Conservation (phyloP, 23 red algal species). For the Porphyridium purpureum region DNA sequence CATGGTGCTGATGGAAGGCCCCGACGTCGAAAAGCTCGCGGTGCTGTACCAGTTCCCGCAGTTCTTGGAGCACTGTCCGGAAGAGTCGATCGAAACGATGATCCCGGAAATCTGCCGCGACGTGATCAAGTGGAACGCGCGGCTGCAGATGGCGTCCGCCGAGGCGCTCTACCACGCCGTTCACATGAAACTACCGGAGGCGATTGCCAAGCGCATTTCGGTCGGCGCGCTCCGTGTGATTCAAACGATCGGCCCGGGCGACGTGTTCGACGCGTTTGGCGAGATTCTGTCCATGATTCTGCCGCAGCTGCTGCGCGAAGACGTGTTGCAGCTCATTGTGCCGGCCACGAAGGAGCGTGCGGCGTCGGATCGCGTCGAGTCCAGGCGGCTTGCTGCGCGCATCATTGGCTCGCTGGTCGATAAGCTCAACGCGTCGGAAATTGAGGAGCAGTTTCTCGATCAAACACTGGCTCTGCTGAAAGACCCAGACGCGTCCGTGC, state of each 20-base stretch:
- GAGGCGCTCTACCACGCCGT: conserved; percentile 50
- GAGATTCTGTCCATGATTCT: conserved; percentile 51
- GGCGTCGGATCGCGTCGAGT: conserved; percentile 3
- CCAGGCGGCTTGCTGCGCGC: conserved; percentile 28
- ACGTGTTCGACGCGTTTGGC: conserved; percentile 44
- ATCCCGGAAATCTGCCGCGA: conserved; percentile 46
- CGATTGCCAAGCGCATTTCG: conserved; percentile 21
- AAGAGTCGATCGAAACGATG: conserved; percentile 37
- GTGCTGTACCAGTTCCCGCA: conserved; percentile 52
- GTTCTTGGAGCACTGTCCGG: conserved; percentile 48
- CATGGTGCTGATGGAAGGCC: conserved; percentile 28
- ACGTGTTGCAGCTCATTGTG: conserved; percentile 23
- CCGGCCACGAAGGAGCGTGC: conserved; percentile 25
- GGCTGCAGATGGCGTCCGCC: conserved; percentile 62
- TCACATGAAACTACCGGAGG: conserved; percentile 6
- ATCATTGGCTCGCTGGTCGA: conserved; percentile 36
- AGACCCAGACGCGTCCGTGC: conserved; percentile 24
- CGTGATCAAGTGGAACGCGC: conserved; percentile 48
- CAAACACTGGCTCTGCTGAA: conserved; percentile 12
- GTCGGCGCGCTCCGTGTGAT: conserved; percentile 18
- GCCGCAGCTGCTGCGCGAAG: conserved; percentile 17
- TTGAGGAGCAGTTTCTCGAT: conserved; percentile 24
- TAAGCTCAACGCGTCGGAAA: conserved; percentile 1
- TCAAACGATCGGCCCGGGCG: conserved; percentile 4
- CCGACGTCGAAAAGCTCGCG: conserved; percentile 25